These are phyloP conservation scores for Tylopilus cervinicoccineus DNA, from an alignment of 768 basidiomycete genomes.

Conservation along the genomic window DNA sequence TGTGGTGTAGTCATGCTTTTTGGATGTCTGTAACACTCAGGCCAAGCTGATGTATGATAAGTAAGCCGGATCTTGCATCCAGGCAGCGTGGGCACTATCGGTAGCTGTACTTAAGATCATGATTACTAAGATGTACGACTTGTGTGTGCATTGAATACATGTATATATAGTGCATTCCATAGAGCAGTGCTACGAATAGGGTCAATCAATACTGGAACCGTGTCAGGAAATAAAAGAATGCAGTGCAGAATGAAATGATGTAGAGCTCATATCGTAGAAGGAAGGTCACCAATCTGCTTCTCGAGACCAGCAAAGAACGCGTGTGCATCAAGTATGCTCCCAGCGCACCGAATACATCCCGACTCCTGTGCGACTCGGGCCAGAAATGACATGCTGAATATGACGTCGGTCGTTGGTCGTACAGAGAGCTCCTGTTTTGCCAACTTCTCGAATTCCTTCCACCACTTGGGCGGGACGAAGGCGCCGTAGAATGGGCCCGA, in stretches of 20 bases:
- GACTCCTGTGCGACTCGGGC: slow-evolving; percentile 45
- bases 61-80: slow-evolving; percentile 17
- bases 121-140: neutral
- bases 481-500: slow-evolving; percentile 47
- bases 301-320: slow-evolving; percentile 53
- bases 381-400: slow-evolving; percentile 61
- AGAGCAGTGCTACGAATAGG: neutral
- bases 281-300: slow-evolving; percentile 50
- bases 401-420: slow-evolving; percentile 53
- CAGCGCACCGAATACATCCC: slow-evolving; percentile 61
- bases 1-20: slow-evolving; percentile 62
- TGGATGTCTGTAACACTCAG: slow-evolving; percentile 2
- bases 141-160: neutral
- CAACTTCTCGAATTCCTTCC: slow-evolving; percentile 53
- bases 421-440: slow-evolving; percentile 55
- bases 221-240: neutral
- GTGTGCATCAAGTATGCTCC: slow-evolving; percentile 61
- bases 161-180: neutral
- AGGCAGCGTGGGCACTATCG: neutral
- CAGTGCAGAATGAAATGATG: neutral
- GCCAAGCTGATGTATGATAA: neutral
- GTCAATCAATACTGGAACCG: neutral
- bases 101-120: too few relatives aligned
- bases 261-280: slow-evolving; percentile 37
- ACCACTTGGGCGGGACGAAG: slow-evolving; percentile 62